Conservation (phyloP, 2,329 filamentous ascomycete genomes). For the Verticillium dahliae region DNA sequence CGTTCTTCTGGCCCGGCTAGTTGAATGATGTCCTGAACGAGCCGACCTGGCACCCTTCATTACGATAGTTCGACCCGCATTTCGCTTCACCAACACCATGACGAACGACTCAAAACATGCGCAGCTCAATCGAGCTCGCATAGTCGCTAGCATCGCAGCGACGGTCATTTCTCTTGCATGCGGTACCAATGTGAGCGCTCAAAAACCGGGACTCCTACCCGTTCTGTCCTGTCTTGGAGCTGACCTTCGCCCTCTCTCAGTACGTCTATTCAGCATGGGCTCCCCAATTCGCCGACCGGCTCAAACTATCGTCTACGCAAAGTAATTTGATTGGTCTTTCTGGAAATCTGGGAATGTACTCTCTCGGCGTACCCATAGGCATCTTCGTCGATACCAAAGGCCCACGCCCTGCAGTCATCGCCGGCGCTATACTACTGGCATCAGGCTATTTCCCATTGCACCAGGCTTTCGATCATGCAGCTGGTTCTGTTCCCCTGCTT, state of each 20-base stretch:
- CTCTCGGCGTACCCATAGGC: conserved; percentile 80
- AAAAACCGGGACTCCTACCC: conserved; percentile 6
- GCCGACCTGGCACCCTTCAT: no score
- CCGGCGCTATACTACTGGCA: conserved; percentile 66
- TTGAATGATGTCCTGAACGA: conserved; percentile 5
- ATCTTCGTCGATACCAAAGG: conserved; percentile 80
- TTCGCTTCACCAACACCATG: conserved; percentile 1
- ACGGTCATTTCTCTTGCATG: conserved; percentile 82
- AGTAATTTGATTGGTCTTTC: conserved; percentile 84
- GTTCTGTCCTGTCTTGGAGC: conserved; percentile 2
- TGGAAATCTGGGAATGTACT: conserved; percentile 92
- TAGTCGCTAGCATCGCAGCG: conserved; percentile 78
- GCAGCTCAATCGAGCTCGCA: conserved; percentile 51
- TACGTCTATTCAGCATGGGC: conserved; percentile 99
- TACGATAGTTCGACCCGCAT: not conserved
- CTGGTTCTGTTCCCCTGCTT: conserved; percentile 52
- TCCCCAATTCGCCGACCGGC: conserved; percentile 82
- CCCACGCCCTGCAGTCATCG: conserved; percentile 69
- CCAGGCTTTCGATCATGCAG: conserved; percentile 65
- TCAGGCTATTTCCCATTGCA: conserved; percentile 84
- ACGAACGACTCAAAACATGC: conserved; percentile 31
- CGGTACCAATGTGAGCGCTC: conserved; percentile 72
- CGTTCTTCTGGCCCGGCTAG: not conserved
- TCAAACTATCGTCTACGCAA: conserved; percentile 85
- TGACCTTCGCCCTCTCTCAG: conserved; percentile 34